Base-by-base conservation (phyloP, 1,284 basidiomycete genomes). In the Heterobasidion irregulare region DNA sequence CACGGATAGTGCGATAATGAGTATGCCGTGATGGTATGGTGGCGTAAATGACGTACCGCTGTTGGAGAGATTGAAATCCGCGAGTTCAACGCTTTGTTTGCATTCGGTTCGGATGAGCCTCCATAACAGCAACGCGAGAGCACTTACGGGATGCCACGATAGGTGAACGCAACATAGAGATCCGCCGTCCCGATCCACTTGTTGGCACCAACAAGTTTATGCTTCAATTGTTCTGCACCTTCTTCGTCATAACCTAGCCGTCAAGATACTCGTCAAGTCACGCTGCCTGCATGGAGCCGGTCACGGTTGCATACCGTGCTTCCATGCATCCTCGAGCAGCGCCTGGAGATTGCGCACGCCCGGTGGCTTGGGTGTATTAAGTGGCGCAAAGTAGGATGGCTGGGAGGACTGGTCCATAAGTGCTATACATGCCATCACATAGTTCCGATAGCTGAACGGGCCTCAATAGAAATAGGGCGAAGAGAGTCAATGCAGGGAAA, bases 121-220 rank as follows among this genome's bases (percentile, higher is more conserved):
- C 26, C 6, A 16, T 8, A 10, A 8, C 13, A 44, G 41, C 41
- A 44, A 16, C 5, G 26, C 47, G 19, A 36, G 58, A 54, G 52
- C 36, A 70, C 82, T 71, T 66, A 92, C 84, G 91, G 89, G 53
- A 94, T 84, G 19, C 87, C 86, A 65, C 88, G 78, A 62, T 70
- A 86, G 9, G 76, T 77, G 65, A 89, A 87, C 50, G 85, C 84
- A 15, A 82, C 78, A 66, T 82, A 85, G 32, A 88, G 66, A 61
- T 87, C 83, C 63, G 78, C 78, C 2, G 89, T 89, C 10, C 92
- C 92, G 45, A 94, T 86, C 85, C 83, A 90, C 66, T 88, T 89
- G 5, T 65, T 73, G 2, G 84, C 86, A 1, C 77, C 82, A 6
- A 84, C 69, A 4, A 95, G 70, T 43, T 76, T 74, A 47, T 70